phyloP scores from a whole-genome alignment of 2,329 filamentous ascomycete species.

The Diaporthe destruens region DNA sequence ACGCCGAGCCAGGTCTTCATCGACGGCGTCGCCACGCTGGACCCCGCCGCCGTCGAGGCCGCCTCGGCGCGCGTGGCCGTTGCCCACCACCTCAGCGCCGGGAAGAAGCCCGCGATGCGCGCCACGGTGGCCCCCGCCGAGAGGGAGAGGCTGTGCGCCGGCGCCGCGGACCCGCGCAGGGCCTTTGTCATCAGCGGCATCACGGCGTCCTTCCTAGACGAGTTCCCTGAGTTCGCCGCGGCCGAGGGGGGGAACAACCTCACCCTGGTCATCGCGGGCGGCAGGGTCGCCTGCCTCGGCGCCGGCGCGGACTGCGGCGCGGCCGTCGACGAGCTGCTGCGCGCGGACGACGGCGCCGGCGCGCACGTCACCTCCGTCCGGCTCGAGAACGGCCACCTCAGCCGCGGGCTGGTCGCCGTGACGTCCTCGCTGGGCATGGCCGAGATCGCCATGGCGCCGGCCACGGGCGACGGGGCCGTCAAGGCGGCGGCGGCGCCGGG shows the following conservation, averaged over 20 bases:
- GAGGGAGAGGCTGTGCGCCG: constrained; percentile 47
- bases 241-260: too few species aligned
- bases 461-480: constrained; percentile 61
- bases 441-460: constrained; percentile 60
- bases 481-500: constrained; percentile 45
- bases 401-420: constrained; percentile 63
- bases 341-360: constrained; percentile 32
- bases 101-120: constrained; percentile 46
- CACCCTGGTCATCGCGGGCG: constrained; percentile 56
- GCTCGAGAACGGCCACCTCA: constrained; percentile 60
- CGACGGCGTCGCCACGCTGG: constrained; percentile 56
- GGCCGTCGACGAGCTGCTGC: constrained; percentile 46
- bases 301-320: constrained; percentile 48
- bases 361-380: constrained; percentile 48
- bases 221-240: constrained; percentile 38
- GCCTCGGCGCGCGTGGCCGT: constrained; percentile 43
- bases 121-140: constrained; percentile 44
- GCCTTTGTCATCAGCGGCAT: constrained; percentile 56
- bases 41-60: constrained; percentile 50
- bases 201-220: constrained; percentile 51
- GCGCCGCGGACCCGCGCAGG: constrained; percentile 42
- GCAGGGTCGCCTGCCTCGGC: constrained; percentile 56
- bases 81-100: constrained; percentile 19
- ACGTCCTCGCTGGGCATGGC: constrained; percentile 61
- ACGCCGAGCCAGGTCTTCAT: constrained; percentile 62